Evolutionary conservation across 1,284 basidiomycete genomes (phyloP).

Genomic region (Schizophyllum amplum): DNA sequence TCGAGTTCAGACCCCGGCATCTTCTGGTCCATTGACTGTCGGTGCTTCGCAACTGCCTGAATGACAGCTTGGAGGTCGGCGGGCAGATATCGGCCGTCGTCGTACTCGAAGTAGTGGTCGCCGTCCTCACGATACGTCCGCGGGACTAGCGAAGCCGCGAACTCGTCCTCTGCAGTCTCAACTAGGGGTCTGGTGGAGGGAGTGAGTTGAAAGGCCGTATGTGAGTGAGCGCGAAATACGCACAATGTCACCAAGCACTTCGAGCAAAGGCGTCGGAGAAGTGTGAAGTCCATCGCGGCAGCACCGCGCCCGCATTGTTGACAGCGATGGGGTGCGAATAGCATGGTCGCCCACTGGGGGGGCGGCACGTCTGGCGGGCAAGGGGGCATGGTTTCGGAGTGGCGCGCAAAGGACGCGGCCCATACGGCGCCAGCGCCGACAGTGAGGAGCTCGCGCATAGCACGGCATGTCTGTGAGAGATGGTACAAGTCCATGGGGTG

Average conservation of each 20-base stretch:
- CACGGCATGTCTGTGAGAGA: not conserved
- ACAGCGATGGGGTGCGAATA: not conserved
- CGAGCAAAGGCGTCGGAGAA: not conserved
- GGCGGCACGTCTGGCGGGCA: not conserved
- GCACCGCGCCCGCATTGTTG: not conserved
- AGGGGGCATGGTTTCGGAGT: not conserved
- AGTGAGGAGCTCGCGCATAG: not conserved
- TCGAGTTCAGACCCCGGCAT: not conserved
- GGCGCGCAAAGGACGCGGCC: not conserved
- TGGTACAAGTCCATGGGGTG: not conserved
- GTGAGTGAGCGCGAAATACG: not conserved
- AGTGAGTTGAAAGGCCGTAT: not conserved
- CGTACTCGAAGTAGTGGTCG: not conserved
- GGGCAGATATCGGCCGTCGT: not conserved
- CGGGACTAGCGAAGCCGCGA: not conserved
- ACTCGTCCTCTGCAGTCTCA: not conserved
- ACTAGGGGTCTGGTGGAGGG: not conserved
- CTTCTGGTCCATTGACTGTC: not conserved
- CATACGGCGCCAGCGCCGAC: not conserved
- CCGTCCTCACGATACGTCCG: not conserved
- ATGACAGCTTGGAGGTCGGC: not conserved
- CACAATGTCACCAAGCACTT: not conserved
- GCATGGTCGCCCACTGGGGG: not conserved
- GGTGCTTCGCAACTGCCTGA: not conserved
- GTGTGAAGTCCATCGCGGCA: not conserved